Conservation (phyloP, 306 rosid genomes). For the Astragalus membranaceus region DNA sequence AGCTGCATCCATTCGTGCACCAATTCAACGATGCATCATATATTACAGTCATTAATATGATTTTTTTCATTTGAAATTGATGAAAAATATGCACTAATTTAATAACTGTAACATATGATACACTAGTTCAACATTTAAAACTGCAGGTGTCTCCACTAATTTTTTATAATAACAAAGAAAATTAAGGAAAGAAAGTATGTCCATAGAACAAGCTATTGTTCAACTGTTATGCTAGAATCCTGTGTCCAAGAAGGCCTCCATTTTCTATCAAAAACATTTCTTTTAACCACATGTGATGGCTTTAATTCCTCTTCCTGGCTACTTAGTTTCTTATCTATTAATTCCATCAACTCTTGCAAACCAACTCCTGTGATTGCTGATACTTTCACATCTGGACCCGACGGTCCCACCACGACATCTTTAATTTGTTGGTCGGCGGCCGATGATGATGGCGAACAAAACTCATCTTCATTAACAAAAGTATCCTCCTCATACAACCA, state of each 20-base stretch:
- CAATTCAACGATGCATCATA: too few relatives aligned
- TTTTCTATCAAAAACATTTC: conserved; percentile 45
- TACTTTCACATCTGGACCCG: conserved; percentile 65
- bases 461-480: conserved; percentile 30
- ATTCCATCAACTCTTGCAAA: conserved; percentile 67
- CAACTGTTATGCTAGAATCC: conserved; percentile 35
- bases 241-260: conserved; percentile 69
- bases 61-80: too few relatives aligned
- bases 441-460: conserved; percentile 11
- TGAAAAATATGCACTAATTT: not conserved
- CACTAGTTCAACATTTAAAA: not conserved
- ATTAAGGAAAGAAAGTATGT: not conserved
- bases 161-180: not conserved
- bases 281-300: conserved; percentile 39
- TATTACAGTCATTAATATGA: too few relatives aligned
- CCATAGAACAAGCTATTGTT: conserved; percentile 24
- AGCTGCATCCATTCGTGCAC: not conserved
- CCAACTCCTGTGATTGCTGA: conserved; percentile 79
- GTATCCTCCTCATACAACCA: conserved; percentile 51
- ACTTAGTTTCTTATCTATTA: conserved; percentile 63
- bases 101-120: not conserved
- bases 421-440: too few relatives aligned
- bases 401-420: conserved; percentile 10
- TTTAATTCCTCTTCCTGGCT: conserved; percentile 45
- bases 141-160: not conserved